These are phyloP conservation scores for Chaetomium tenue DNA, from an alignment of 495 filamentous ascomycete genomes.

Conservation along the genomic window DNA sequence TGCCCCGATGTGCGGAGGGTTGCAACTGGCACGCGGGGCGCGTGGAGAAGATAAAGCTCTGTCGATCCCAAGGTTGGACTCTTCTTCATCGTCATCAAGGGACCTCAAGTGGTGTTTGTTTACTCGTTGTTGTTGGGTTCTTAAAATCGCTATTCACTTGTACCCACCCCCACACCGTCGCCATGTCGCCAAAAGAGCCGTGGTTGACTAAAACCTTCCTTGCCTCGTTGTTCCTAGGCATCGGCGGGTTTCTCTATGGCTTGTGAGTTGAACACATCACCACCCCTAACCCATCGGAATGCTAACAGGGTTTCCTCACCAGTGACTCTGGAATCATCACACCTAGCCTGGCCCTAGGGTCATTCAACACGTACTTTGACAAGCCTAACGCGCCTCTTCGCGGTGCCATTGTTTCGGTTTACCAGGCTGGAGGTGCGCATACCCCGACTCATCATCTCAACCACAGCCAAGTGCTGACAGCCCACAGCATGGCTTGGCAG, in stretches of 20 bases:
- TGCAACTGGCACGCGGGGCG: background rate
- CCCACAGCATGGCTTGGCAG: slow-evolving; percentile 49
- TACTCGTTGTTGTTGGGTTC: background rate
- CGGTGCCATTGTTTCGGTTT: slow-evolving; percentile 53
- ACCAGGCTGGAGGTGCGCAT: slow-evolving; percentile 39
- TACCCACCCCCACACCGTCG: background rate
- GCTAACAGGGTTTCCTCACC: background rate
- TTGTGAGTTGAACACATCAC: slow-evolving; percentile 26
- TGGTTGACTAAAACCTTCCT: slow-evolving; percentile 37
- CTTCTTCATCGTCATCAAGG: background rate
- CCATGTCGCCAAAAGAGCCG: slow-evolving; percentile 1
- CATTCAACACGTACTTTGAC: slow-evolving; percentile 44
- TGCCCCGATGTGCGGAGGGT: background rate
- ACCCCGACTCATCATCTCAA: background rate
- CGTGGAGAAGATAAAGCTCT: background rate
- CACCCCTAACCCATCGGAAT: background rate
- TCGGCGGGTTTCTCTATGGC: slow-evolving; percentile 40
- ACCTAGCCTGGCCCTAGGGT: slow-evolving; percentile 44
- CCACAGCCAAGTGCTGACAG: background rate
- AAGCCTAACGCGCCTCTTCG: slow-evolving; percentile 46
- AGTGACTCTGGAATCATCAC: slow-evolving; percentile 47
- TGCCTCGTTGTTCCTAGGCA: slow-evolving; percentile 37
- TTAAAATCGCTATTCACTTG: background rate
- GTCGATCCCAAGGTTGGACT: background rate
- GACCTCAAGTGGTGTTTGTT: background rate